Conservation (phyloP, 306 rosid genomes). For the Oemleria cerasiformis region DNA sequence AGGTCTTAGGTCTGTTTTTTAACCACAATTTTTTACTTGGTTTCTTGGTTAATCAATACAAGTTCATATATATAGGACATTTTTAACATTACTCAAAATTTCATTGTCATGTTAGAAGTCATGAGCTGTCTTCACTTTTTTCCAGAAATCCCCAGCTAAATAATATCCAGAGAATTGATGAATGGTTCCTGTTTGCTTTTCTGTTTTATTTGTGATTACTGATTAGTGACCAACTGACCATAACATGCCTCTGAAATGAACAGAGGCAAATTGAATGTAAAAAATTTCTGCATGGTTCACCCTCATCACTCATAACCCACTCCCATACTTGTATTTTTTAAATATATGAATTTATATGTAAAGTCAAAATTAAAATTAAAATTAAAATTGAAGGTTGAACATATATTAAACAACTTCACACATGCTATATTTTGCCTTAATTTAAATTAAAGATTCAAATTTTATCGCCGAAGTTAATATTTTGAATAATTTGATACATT, state of each 20-base stretch:
- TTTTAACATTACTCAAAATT: no score
- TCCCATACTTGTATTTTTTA: neutral
- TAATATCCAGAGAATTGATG: neutral
- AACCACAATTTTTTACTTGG: neutral
- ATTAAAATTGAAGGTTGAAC: no score
- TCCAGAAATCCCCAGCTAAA: neutral
- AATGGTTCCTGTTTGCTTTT: constrained; percentile 23
- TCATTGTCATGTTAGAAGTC: no score
- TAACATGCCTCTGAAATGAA: neutral
- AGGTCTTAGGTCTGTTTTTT: constrained; percentile 14
- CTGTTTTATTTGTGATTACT: constrained; percentile 20
- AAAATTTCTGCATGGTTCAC: neutral
- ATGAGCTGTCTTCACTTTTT: neutral
- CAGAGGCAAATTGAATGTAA: constrained; percentile 23
- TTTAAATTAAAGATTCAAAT: no score
- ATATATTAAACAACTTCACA: no score
- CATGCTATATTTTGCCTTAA: no score
- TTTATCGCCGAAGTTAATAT: no score
- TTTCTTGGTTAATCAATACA: no score
- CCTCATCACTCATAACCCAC: neutral
- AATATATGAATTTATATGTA: no score
- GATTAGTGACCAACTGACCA: neutral
- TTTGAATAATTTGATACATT: no score
- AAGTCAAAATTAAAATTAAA: no score
- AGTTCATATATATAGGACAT: no score